phyloP scores from a whole-genome alignment of 495 filamentous ascomycete species.

The Neurospora sp. region DNA sequence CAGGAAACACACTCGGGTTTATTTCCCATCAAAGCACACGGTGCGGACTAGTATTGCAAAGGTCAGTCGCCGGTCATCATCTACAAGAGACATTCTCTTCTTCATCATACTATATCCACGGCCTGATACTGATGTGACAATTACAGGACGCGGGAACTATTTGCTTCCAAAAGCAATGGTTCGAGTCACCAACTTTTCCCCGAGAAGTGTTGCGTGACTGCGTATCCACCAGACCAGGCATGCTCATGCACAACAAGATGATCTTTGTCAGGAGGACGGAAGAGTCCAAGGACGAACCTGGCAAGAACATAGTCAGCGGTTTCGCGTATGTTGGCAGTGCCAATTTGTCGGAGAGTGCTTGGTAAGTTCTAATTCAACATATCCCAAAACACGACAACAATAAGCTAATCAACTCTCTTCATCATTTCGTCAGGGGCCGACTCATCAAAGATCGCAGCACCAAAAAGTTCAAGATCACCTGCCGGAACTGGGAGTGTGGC shows the following conservation, averaged over 20 bases:
- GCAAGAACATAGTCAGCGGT: not conserved
- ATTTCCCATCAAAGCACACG: constrained; percentile 73
- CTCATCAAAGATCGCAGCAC: constrained; percentile 55
- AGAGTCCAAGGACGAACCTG: not conserved
- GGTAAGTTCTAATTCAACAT: constrained; percentile 34
- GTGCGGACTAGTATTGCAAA: constrained; percentile 36
- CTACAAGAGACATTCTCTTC: not conserved
- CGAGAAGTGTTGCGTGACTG: constrained; percentile 63
- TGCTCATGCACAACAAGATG: constrained; percentile 88
- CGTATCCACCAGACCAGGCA: constrained; percentile 48
- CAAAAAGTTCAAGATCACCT: constrained; percentile 62
- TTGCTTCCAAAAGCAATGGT: constrained; percentile 63
- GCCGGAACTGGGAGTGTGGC: constrained; percentile 94
- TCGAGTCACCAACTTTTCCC: constrained; percentile 56
- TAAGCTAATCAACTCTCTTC: not conserved
- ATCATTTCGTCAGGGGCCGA: constrained; percentile 25
- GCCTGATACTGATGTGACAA: not conserved
- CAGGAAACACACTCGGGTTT: constrained; percentile 53
- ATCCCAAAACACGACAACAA: not conserved
- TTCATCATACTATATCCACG: not conserved
- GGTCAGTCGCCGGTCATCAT: constrained; percentile 46
- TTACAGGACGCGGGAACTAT: constrained; percentile 62
- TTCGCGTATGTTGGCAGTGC: constrained; percentile 91
- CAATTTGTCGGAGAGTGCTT: constrained; percentile 87
- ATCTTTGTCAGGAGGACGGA: constrained; percentile 49